These are phyloP conservation scores for Letharia lupina DNA, from an alignment of 495 filamentous ascomycete genomes.

Conservation along the genomic window DNA sequence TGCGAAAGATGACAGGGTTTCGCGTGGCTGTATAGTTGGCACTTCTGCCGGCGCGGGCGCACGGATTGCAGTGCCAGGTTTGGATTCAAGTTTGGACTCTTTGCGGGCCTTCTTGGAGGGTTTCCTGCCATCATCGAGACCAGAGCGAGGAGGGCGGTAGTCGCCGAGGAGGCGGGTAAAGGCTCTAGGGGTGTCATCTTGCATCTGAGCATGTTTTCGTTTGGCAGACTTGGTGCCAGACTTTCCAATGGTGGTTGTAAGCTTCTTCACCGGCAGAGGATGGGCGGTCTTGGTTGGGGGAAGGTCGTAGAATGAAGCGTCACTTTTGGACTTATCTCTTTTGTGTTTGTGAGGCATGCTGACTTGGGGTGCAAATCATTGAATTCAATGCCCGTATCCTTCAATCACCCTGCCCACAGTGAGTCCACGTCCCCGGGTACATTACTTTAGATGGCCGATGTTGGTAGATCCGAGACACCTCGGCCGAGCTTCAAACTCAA, in stretches of 20 bases:
- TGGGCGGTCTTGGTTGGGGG: slow-evolving; percentile 63
- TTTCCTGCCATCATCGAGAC: slow-evolving; percentile 57
- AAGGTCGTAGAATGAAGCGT: slow-evolving; percentile 55
- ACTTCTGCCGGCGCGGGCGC: slow-evolving; percentile 26
- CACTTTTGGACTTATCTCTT: slow-evolving; percentile 37
- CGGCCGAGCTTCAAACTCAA: too few relatives aligned
- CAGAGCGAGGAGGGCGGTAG: slow-evolving; percentile 43
- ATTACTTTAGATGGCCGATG: too few relatives aligned
- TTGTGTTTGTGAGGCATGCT: slow-evolving; percentile 84
- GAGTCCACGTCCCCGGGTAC: too few relatives aligned
- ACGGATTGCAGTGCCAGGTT: slow-evolving; percentile 3
- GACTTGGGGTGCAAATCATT: not conserved
- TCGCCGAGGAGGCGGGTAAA: slow-evolving; percentile 76
- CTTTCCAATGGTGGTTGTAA: slow-evolving; percentile 23
- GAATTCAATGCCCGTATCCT: not conserved
- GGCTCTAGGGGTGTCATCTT: slow-evolving; percentile 77
- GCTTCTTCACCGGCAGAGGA: slow-evolving; percentile 49
- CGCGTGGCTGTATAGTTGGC: slow-evolving; percentile 70
- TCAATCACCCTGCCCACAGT: too few relatives aligned
- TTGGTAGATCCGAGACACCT: too few relatives aligned
- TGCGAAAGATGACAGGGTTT: slow-evolving; percentile 71
- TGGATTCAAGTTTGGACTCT: slow-evolving; percentile 10
- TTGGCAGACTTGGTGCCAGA: slow-evolving; percentile 40
- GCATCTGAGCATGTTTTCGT: slow-evolving; percentile 40
- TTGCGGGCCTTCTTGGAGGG: slow-evolving; percentile 24